Evolutionary conservation across 2,329 filamentous ascomycete genomes (phyloP), one percentile per base, ranked within the genome.

Genomic region (Alternaria triticina): DNA sequence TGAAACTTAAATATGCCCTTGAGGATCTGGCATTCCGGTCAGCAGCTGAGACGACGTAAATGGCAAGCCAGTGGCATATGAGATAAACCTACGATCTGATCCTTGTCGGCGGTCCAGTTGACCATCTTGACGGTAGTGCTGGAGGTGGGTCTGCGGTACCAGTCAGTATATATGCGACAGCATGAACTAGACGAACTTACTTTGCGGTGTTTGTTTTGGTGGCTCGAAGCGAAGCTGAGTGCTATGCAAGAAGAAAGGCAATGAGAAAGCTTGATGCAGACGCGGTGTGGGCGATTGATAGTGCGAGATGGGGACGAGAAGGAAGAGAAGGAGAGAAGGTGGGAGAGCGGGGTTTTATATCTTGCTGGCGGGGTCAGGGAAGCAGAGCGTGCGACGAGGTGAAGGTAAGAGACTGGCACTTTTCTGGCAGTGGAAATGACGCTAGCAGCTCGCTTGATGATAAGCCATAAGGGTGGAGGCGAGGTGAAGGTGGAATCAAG

Each of bases 81-180:
- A 27, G 45, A 5, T 46, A 13, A 17, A 67, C 68, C 46, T 60
- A 75, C 74, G 7, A 66, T 58, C 7, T 64, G 57, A 12, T 76
- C 72, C 13, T 70, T 65, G 13, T 73, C 71, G 2, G 66, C 40
- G 3, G 57, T 72, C 74, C 74, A 76, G 5, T 68, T 56, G 15
- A 72, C 63, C 59, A 61, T 73, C 13, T 49, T 70, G 64, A 46
- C 25, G 57, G 44, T 51, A 7, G 2, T 8, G 9, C 6, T 13
- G 2, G 25, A 36, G 17, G 13, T 12, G 27, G n/a, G 4, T n/a
- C 46, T 52, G 13, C 6, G 6, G 15, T 6, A 10, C 1, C 8
- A 28, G 30, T 60, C 10, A 52, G 46, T 43, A 52, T 4, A 15
- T 7, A 9, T 20, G 17, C 30, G 2, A 12, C 6, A 40, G n/a